These are phyloP conservation scores for Thoreauomyces humboldtii DNA, from an alignment of 192 early-diverging fungal genomes.

Conservation along the genomic window DNA sequence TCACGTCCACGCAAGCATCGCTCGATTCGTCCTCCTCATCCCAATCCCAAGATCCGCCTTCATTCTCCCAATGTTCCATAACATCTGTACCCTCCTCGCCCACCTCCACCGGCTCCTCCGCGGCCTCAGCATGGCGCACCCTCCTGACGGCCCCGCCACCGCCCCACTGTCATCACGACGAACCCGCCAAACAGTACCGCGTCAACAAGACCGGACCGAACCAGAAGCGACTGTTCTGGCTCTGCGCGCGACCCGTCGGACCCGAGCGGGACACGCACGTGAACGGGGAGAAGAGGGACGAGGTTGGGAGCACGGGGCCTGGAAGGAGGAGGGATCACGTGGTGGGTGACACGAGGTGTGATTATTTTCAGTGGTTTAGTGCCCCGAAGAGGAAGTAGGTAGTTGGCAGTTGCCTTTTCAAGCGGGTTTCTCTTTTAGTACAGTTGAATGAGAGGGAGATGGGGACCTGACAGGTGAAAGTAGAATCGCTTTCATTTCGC, in stretches of 20 bases:
- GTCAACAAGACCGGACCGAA: constrained; percentile 73
- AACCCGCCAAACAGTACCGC: constrained; percentile 57
- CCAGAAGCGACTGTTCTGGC: constrained; percentile 65
- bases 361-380: constrained; percentile 49
- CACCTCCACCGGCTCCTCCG: constrained; percentile 26
- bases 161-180: constrained; percentile 66
- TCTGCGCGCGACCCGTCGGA: constrained; percentile 58
- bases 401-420: too few species aligned
- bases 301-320: neutral
- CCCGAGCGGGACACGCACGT: neutral
- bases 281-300: constrained; percentile 2
- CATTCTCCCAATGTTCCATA: too few species aligned
- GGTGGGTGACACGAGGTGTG: constrained; percentile 36
- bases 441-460: too few species aligned
- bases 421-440: too few species aligned
- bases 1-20: too few species aligned
- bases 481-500: too few species aligned
- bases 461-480: too few species aligned
- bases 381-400: constrained; percentile 8
- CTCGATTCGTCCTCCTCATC: too few species aligned
- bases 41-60: too few species aligned
- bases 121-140: constrained; percentile 54
- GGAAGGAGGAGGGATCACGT: neutral
- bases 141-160: constrained; percentile 46
- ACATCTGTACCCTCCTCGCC: constrained; percentile 9